Base-by-base conservation (phyloP, 2,329 filamentous ascomycete genomes). In the Xylariaceae sp. region DNA sequence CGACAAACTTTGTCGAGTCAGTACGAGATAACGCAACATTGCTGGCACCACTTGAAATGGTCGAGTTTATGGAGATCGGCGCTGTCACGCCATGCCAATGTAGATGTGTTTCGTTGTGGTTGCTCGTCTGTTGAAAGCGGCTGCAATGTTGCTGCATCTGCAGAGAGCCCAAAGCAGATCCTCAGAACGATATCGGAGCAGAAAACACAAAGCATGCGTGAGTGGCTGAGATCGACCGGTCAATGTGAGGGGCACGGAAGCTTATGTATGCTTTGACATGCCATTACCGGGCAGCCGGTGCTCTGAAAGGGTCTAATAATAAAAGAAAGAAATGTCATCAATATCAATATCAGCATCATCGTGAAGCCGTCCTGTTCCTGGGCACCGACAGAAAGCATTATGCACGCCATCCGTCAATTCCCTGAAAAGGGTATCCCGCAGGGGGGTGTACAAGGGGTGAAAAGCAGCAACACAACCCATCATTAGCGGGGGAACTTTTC, bases 381-480 rank as follows among this genome's bases (percentile, higher is more conserved):
- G 60, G 58, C 56, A 45, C 45, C 41, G 47, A 58, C 60, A 55
- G 47, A 45, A 60, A 52, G 19, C 49, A 43, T 41, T 17, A 65
- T 65, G 65, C 61, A 66, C 53, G 63, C 60, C 62, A 63, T 65
- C 40, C 40, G 56, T 43, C 4, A 2, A 33, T 59, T 31, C 61
- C 60, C 67, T 46, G 17, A 63, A 67, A 65, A 56, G 43, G 66
- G 67, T 63, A 70, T 65, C 39, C 68, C 68, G 68, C 61, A 61
- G 40, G 49, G 55, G 52, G 56, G 50, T 46, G 52, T 53, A 60
- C 57, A 54, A 52, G 43, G 50, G 50, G 54, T 61, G 60, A 60
- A 59, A 60, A n/a, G 58, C 65, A 63, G 58, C 63, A 65, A 60
- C 56, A 59, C 63, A n/a, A 52, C 39, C 39, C 49, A 54, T 53